These are phyloP conservation scores for Penicillium sp. DNA, from an alignment of 2,329 filamentous ascomycete species.

Conservation along the genomic window DNA sequence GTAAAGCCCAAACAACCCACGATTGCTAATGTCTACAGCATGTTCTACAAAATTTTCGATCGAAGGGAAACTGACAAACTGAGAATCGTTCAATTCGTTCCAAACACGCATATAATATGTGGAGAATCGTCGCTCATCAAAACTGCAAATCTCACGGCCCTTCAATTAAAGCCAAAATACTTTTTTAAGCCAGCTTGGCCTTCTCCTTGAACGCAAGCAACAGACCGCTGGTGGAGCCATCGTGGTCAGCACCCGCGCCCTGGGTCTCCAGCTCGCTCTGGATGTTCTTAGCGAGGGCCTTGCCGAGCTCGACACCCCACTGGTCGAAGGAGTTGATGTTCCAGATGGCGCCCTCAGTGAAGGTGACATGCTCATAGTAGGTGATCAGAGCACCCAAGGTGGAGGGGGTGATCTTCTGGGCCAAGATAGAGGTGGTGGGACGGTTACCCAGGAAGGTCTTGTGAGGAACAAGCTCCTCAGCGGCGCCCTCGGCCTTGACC, in stretches of 20 bases:
- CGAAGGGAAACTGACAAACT: background rate
- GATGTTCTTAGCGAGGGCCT: constrained; percentile 91
- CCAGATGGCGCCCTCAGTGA: constrained; percentile 96
- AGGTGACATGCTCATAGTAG: constrained; percentile 98
- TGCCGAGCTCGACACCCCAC: constrained; percentile 98
- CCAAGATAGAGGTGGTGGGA: constrained; percentile 90
- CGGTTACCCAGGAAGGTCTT: constrained; percentile 99
- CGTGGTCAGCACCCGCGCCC: constrained; percentile 69
- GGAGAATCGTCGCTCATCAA: constrained; percentile 26
- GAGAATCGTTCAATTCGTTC: constrained; percentile 7
- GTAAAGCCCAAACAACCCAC: background rate
- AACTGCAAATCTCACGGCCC: constrained; percentile 13
- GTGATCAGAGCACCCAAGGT: constrained; percentile 93
- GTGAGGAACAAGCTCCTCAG: constrained; percentile 71
- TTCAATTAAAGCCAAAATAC: constrained; percentile 1
- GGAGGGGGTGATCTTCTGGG: constrained; percentile 87
- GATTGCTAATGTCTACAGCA: no score
- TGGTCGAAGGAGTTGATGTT: constrained; percentile 99
- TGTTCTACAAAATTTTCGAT: background rate
- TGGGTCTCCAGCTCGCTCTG: constrained; percentile 75
- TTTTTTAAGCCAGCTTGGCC: constrained; percentile 47
- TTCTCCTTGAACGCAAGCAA: constrained; percentile 90
- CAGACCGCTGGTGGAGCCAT: constrained; percentile 80
- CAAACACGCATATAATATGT: constrained; percentile 4
- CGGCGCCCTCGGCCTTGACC: constrained; percentile 48